Base-by-base conservation (phyloP, 257 asterid genomes). In the Knoxia roxburghii region DNA sequence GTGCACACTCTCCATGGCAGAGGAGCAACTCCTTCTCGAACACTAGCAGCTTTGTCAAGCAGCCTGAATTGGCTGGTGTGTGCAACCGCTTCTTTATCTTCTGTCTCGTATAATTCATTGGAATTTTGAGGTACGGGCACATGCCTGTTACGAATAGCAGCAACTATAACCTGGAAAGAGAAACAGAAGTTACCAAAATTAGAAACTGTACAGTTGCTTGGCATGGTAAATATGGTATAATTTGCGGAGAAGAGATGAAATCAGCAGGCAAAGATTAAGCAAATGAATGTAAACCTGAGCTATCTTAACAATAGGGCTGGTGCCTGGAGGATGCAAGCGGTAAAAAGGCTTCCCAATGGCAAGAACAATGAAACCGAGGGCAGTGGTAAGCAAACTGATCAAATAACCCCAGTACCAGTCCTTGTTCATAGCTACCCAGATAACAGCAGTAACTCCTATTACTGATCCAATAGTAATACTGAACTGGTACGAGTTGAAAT, bases 401-500 rank as follows among this genome's bases (percentile, higher is more conserved):
- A 79, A 72, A 66, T 78, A 85, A 48, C 85, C 89, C 86, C 88
- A 83, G 5, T 73, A 76, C 91, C 89, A 85, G 20, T 77, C 85
- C 61, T 67, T 77, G 27, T 81, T 79, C 70, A 76, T 71, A 18
- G 77, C 81, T 53, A 83, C 61, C 89, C 89, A 85, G 17, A 85
- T 81, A 51, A 83, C 80, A 27, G 68, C 69, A 3, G 85, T 85
- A 29, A 85, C 87, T 41, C 85, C 89, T 30, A 85, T 59, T 30
- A 80, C 72, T 71, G 91, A 79, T 52, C 87, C 88, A 51, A 74
- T 41, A 37, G 84, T 78, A 7, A 76, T 62, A 61, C 85, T 81
- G 8, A 85, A 73, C 80, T 75, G 81, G 64, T 64, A 76, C 21
- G 72, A 85, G 72, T 85, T 85, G 81, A 85, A 80, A 74, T 78